phyloP scores from a whole-genome alignment of 805 yeast species.

The Dipodascus albidus region DNA sequence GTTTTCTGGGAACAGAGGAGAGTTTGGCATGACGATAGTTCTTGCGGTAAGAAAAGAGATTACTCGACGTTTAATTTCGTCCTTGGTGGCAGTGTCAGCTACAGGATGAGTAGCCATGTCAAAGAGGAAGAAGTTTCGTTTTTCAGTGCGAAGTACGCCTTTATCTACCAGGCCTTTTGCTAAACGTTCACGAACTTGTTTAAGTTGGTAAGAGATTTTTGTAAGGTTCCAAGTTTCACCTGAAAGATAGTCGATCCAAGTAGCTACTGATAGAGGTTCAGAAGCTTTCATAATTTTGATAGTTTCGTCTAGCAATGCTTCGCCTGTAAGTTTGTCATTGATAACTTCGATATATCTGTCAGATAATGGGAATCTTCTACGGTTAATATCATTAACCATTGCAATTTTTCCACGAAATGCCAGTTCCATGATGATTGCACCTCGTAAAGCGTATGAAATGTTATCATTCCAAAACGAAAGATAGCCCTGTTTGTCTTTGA shows the following conservation, averaged over 20 bases:
- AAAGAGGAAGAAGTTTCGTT: constrained; percentile 84
- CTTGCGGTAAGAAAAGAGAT: constrained; percentile 60
- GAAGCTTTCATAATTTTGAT: constrained; percentile 79
- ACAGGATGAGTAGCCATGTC: constrained; percentile 99
- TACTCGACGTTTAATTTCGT: constrained; percentile 62
- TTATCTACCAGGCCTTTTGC: constrained; percentile 96
- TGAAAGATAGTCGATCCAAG: constrained; percentile 87
- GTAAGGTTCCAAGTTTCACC: constrained; percentile 95
- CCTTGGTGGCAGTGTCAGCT: constrained; percentile 77
- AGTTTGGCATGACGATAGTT: constrained; percentile 44
- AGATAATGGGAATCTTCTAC: constrained; percentile 76
- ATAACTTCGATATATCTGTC: constrained; percentile 83
- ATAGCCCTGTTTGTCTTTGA: constrained; percentile 93
- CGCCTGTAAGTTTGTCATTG: constrained; percentile 84
- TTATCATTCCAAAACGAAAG: constrained; percentile 97
- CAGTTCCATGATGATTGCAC: constrained; percentile 83
- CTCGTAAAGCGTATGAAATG: constrained; percentile 90
- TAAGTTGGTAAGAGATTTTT: constrained; percentile 89
- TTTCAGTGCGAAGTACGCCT: constrained; percentile 90
- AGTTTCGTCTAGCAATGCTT: constrained; percentile 88
- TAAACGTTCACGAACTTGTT: constrained; percentile 92
- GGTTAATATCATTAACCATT: constrained; percentile 83
- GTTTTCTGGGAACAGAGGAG: constrained; percentile 56
- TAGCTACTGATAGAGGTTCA: constrained; percentile 66
- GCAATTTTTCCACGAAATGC: constrained; percentile 85